phyloP scores from a whole-genome alignment of 176 grass and related monocot species.

The Triticum turgidum region DNA sequence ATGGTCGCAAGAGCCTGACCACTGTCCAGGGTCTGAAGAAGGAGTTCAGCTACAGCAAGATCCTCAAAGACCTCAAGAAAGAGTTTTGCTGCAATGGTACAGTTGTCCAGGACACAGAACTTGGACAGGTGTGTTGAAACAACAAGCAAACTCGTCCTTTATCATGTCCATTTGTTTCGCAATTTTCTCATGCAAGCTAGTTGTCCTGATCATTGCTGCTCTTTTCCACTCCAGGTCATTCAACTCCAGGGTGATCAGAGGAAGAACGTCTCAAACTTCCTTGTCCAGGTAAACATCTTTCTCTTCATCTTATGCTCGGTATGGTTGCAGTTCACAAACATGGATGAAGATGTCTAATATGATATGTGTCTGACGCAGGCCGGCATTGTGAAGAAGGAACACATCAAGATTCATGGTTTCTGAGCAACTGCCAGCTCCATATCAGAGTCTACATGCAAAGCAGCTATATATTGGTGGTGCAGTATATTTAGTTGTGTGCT shows the following conservation, averaged over 20 bases:
- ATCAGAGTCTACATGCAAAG: constrained; percentile 30
- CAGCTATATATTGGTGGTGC: constrained; percentile 38
- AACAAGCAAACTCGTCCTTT: background rate
- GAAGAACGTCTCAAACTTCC: constrained; percentile 99
- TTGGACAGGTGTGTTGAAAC: constrained; percentile 68
- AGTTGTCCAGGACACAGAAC: constrained; percentile 94
- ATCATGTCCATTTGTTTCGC: background rate
- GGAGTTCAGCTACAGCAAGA: constrained; percentile 95
- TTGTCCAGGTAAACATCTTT: constrained; percentile 70
- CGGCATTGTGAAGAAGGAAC: constrained; percentile 97
- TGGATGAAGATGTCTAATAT: constrained; percentile 10
- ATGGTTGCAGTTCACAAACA: background rate
- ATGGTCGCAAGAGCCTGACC: constrained; percentile 96
- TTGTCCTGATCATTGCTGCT: constrained; percentile 6
- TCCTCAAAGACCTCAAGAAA: constrained; percentile 97
- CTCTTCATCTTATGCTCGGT: background rate
- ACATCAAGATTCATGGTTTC: constrained; percentile 99
- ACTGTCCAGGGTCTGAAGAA: constrained; percentile 97
- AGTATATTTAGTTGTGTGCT: constrained; percentile 40
- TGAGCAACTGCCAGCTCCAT: constrained; percentile 49
- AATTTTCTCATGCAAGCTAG: background rate
- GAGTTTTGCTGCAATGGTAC: constrained; percentile 99
- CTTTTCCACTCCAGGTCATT: constrained; percentile 61
- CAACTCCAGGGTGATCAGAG: constrained; percentile 99
- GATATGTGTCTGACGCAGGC: constrained; percentile 43